Evolutionary conservation across 257 asterid species (phyloP).

Genomic region (Solanum commersonii): DNA sequence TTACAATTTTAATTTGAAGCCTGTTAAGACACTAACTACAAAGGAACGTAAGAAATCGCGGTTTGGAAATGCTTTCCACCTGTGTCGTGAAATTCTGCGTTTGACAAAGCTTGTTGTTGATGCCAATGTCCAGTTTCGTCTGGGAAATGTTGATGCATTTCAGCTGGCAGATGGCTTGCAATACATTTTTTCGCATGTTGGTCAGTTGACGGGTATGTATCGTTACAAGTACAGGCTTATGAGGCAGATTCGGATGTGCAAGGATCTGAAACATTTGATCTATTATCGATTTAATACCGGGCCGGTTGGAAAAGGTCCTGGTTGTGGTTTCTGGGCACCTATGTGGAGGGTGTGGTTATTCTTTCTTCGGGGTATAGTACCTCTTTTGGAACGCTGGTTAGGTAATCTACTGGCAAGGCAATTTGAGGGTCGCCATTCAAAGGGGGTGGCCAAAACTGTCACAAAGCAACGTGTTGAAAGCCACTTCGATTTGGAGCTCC

Average conservation of each 20-base stretch:
- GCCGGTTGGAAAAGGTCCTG: conserved; percentile 99
- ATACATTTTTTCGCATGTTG: conserved; percentile 94
- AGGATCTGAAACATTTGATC: conserved; percentile 94
- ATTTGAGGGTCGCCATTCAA: conserved; percentile 95
- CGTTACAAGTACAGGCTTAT: conserved; percentile 95
- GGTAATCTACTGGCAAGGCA: conserved; percentile 96
- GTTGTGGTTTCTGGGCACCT: conserved; percentile 99
- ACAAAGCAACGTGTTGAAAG: conserved; percentile 99
- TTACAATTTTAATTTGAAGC: conserved; percentile 91
- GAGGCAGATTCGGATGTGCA: conserved; percentile 99
- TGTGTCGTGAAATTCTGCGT: conserved; percentile 95
- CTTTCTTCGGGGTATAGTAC: conserved; percentile 97
- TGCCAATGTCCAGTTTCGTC: conserved; percentile 95
- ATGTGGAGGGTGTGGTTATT: conserved; percentile 99
- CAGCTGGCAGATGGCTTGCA: conserved; percentile 99
- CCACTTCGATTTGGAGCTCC: conserved; percentile 97
- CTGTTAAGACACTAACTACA: conserved; percentile 96
- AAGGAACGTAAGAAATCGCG: conserved; percentile 97
- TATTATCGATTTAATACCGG: conserved; percentile 97
- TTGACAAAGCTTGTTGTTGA: conserved; percentile 97
- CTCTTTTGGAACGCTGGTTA: conserved; percentile 95
- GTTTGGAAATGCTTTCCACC: conserved; percentile 98
- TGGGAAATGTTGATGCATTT: conserved; percentile 98
- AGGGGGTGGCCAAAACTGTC: conserved; percentile 99
- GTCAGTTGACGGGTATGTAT: conserved; percentile 98